These are phyloP conservation scores for Atalantia buxifolia DNA, from an alignment of 345 rosid species.

Conservation along the genomic window DNA sequence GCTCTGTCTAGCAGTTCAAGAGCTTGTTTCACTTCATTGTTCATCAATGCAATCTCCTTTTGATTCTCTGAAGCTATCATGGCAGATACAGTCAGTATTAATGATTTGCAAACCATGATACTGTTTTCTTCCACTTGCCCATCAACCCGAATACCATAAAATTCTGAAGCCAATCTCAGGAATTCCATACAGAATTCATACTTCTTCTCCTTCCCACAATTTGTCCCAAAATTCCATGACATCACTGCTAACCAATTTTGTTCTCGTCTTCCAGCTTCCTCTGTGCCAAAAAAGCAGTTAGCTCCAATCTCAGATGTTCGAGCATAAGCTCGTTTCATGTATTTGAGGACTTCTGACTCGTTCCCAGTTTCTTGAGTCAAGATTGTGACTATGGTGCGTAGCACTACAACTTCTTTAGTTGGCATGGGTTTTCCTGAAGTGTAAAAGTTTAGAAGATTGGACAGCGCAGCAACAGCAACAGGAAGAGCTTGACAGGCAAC, in stretches of 20 bases:
- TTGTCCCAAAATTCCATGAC: slow-evolving; percentile 82
- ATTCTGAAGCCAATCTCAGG: slow-evolving; percentile 58
- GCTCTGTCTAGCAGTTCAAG: slow-evolving; percentile 71
- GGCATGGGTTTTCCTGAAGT: slow-evolving; percentile 63
- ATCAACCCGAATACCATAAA: slow-evolving; percentile 40
- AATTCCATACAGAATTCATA: slow-evolving; percentile 67
- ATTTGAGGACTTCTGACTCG: slow-evolving; percentile 59
- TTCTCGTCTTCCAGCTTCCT: slow-evolving; percentile 78
- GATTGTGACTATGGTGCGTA: slow-evolving; percentile 78
- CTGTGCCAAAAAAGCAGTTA: slow-evolving; percentile 71
- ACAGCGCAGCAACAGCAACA: slow-evolving; percentile 74
- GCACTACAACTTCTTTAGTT: slow-evolving; percentile 64
- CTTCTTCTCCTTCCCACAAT: slow-evolving; percentile 67
- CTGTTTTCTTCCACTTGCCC: slow-evolving; percentile 49
- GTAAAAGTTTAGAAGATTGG: slow-evolving; percentile 64
- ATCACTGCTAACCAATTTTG: slow-evolving; percentile 80
- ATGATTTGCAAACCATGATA: slow-evolving; percentile 59
- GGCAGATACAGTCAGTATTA: slow-evolving; percentile 67
- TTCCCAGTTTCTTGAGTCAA: slow-evolving; percentile 54
- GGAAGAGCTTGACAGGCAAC: slow-evolving; percentile 74
- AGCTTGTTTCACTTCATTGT: slow-evolving; percentile 61
- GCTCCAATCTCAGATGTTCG: slow-evolving; percentile 67
- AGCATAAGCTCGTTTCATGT: slow-evolving; percentile 45
- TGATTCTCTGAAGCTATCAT: slow-evolving; percentile 72
- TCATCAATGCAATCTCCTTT: slow-evolving; percentile 42